Percentiles rank a stretch among this genome's conserved stretches.
Evolutionary conservation across 2,329 filamentous ascomycete species (phyloP).

Genomic region (Capronia epimyces): DNA sequence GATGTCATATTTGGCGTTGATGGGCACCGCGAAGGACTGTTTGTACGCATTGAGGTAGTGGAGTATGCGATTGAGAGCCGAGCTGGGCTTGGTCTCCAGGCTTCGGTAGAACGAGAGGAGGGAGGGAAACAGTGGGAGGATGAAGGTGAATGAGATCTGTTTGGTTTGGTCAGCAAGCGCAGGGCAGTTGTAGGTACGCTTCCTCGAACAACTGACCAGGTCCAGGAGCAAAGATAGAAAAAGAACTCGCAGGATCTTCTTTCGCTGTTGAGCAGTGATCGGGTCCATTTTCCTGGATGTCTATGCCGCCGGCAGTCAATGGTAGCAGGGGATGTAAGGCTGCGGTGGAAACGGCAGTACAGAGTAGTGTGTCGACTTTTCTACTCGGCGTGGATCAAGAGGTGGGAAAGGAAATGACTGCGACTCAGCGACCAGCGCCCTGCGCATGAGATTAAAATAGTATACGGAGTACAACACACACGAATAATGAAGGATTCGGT

Average conservation of each 20-base stretch:
- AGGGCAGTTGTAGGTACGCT: neutral
- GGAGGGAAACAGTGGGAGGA: constrained; percentile 90
- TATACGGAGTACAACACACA: neutral
- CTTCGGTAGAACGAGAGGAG: constrained; percentile 94
- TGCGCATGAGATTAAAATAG: constrained; percentile 2
- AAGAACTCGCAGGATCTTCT: constrained; percentile 77
- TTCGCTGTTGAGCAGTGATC: constrained; percentile 49
- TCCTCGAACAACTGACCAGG: constrained; percentile 53
- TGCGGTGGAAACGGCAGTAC: neutral
- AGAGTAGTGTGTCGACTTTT: too few relatives aligned
- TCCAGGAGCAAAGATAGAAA: constrained; percentile 86
- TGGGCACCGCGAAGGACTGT: constrained; percentile 81
- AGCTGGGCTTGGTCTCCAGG: constrained; percentile 59
- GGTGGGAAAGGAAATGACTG: neutral
- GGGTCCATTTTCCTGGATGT: constrained; percentile 31
- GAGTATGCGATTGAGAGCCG: constrained; percentile 73
- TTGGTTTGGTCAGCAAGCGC: constrained; percentile 6
- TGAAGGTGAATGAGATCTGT: constrained; percentile 97
- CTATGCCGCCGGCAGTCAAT: neutral
- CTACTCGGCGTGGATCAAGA: too few relatives aligned
- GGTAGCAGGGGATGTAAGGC: neutral
- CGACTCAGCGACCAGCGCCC: constrained; percentile 9
- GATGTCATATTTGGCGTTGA: constrained; percentile 95
- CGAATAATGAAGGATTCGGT: too few relatives aligned
- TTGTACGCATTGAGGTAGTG: constrained; percentile 90